Evolutionary conservation across 805 yeast species (phyloP).

Genomic region (Suhomyces pyralidae): DNA sequence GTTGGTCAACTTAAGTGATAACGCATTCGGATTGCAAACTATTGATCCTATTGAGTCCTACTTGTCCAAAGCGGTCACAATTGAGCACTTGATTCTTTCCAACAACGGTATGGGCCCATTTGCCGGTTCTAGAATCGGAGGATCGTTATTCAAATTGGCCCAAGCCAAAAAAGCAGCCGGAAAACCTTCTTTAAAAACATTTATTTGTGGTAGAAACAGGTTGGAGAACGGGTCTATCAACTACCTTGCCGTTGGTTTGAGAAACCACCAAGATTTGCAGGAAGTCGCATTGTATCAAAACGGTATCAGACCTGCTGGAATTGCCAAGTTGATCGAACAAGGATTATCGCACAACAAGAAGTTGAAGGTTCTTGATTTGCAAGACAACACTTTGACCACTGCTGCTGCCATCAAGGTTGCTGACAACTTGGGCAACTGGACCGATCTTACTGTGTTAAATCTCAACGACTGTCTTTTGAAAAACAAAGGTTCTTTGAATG

Average conservation of each 20-base stretch:
- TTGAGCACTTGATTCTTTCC: slow-evolving; percentile 83
- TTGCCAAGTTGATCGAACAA: slow-evolving; percentile 63
- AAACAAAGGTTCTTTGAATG: slow-evolving; percentile 63
- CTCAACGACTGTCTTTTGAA: slow-evolving; percentile 87
- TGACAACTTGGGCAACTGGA: slow-evolving; percentile 57
- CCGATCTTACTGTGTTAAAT: slow-evolving; percentile 67
- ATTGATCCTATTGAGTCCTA: slow-evolving; percentile 84
- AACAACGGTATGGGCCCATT: slow-evolving; percentile 98
- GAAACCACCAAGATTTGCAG: slow-evolving; percentile 71
- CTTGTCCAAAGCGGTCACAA: slow-evolving; percentile 67
- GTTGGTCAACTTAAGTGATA: slow-evolving; percentile 83
- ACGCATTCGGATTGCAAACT: slow-evolving; percentile 95
- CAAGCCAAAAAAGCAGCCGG: slow-evolving; percentile 54
- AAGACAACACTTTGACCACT: slow-evolving; percentile 89
- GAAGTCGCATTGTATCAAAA: slow-evolving; percentile 85
- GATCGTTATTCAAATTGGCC: slow-evolving; percentile 72
- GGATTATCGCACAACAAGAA: slow-evolving; percentile 65
- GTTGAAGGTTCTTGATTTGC: slow-evolving; percentile 74
- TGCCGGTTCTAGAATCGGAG: slow-evolving; percentile 93
- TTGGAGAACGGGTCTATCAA: slow-evolving; percentile 92
- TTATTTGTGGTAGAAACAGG: slow-evolving; percentile 96
- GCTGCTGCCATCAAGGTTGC: slow-evolving; percentile 57
- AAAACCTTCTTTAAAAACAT: slow-evolving; percentile 64
- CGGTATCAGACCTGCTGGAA: slow-evolving; percentile 95
- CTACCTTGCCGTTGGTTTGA: slow-evolving; percentile 79